These are phyloP conservation scores for Fusarium heterosporum DNA, from an alignment of 2,329 filamentous ascomycete species.

Conservation along the genomic window DNA sequence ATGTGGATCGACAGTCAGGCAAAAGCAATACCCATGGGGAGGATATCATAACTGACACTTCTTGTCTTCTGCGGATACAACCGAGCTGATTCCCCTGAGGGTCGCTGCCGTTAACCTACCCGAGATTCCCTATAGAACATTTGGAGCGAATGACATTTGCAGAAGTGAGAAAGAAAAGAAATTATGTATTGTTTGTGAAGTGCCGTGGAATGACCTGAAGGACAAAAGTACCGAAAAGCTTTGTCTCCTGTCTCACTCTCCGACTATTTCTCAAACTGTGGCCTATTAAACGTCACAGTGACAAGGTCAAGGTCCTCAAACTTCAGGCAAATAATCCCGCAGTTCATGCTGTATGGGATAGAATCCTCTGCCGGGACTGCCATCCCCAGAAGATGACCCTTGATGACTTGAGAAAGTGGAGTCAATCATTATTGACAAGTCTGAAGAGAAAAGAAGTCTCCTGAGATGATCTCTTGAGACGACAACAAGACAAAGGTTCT, in stretches of 20 bases:
- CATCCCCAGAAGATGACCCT: conserved; percentile 5
- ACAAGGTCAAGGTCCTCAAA: neutral
- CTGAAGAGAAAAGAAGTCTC: conserved; percentile 9
- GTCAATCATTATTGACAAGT: neutral
- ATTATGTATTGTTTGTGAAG: neutral
- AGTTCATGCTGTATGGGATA: neutral
- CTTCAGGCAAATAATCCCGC: neutral
- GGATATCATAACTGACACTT: neutral
- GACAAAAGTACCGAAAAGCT: neutral
- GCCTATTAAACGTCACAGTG: neutral
- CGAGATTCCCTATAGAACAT: neutral
- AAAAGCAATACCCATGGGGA: neutral
- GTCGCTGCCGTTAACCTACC: neutral
- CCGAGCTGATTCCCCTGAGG: neutral
- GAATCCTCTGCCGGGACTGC: neutral
- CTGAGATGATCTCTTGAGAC: neutral
- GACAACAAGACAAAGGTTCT: conserved; percentile 8
- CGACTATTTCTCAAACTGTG: neutral
- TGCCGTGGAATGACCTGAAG: accelerated
- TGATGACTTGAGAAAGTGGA: conserved; percentile 20
- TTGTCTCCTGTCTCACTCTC: neutral
- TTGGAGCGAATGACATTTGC: neutral
- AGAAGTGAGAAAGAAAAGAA: neutral
- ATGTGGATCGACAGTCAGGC: conserved; percentile 3
- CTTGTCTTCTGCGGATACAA: neutral